Evolutionary conservation across 179 eudicot genomes (phyloP), one percentile per base, ranked within the genome.

Genomic region (Amaranthus tricolor): DNA sequence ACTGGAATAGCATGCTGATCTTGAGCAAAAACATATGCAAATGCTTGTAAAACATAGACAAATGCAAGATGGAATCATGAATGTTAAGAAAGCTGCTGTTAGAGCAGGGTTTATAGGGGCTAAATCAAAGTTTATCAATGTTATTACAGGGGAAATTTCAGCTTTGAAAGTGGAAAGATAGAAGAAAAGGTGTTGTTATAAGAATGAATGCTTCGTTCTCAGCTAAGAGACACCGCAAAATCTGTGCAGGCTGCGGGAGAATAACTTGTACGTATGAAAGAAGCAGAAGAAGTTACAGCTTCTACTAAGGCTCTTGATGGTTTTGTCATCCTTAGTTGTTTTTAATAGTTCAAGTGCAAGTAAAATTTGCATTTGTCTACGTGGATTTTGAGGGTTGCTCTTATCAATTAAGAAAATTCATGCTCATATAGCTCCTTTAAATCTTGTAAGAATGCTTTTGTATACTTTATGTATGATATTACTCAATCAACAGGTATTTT

Each of bases 221-320:
- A 96, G 76, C 88, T 96, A 66, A 87, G 91, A 82, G 98, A 96
- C 81, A 96, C 94, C 56, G 96, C 92, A 47, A 98, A 93, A 79
- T 97, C 99, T 80, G 92, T 96, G 72, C 96, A 91, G 84, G 98
- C 99, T 16, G 99, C 99, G 16, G 92, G 99, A 68, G 99, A 95
- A 78, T 80, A 93, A 72, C 91, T 93, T 16, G 96, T 95, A 75
- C 91, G 98, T 40, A 91, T 95, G 49, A 93, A 89, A 85, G 97
- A 95, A 82, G 97, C 94, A 75, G 99, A 95, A 82, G 99, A 89
- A 86, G 89, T 92, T 64, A 79, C 86, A 70, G 89, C 90, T 71
- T 80, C 91, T 80, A 88, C 97, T 58, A 84, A 90, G 98, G 97
- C n/a, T n/a, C n/a, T 50, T 48, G 13, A 50, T 49, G 12, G 43